These are phyloP conservation scores for Ophiostoma piceae DNA, from an alignment of 2,329 filamentous ascomycete genomes.

Conservation along the genomic window DNA sequence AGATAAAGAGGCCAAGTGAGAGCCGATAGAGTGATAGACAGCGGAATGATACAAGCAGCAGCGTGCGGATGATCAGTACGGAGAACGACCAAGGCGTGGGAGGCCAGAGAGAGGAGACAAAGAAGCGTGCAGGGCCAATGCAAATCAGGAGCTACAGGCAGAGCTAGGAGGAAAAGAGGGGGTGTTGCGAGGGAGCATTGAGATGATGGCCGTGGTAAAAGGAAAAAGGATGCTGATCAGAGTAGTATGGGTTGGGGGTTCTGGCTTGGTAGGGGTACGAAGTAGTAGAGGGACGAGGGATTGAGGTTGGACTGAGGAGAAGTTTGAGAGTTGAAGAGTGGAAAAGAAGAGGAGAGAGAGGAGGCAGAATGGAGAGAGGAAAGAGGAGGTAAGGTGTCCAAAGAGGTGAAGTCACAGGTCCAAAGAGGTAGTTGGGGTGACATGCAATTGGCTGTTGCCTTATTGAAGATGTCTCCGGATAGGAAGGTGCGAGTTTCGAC, in stretches of 20 bases:
- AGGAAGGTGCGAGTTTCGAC: neutral
- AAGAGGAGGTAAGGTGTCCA: neutral
- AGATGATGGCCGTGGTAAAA: neutral
- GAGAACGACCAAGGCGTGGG: neutral
- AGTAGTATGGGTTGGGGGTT: slow-evolving; percentile 1
- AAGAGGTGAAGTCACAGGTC: neutral
- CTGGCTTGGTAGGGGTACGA: neutral
- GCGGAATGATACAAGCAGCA: neutral
- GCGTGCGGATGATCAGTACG: neutral
- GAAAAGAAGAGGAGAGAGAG: neutral
- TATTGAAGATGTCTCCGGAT: neutral
- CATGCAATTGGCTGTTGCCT: neutral
- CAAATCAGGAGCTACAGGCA: neutral
- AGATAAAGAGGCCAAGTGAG: neutral
- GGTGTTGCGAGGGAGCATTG: slow-evolving; percentile 3
- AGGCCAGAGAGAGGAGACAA: neutral
- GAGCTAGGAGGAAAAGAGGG: slow-evolving; percentile 6
- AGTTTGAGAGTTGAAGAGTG: neutral
- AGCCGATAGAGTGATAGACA: neutral
- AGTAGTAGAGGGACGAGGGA: neutral
- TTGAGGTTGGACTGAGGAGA: neutral
- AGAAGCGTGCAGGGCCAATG: neutral
- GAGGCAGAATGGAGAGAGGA: neutral
- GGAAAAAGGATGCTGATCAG: slow-evolving; percentile 3
- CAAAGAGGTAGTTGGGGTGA: neutral